Evolutionary conservation across 495 filamentous ascomycete species (phyloP).

Genomic region (Cryomyces minteri): DNA sequence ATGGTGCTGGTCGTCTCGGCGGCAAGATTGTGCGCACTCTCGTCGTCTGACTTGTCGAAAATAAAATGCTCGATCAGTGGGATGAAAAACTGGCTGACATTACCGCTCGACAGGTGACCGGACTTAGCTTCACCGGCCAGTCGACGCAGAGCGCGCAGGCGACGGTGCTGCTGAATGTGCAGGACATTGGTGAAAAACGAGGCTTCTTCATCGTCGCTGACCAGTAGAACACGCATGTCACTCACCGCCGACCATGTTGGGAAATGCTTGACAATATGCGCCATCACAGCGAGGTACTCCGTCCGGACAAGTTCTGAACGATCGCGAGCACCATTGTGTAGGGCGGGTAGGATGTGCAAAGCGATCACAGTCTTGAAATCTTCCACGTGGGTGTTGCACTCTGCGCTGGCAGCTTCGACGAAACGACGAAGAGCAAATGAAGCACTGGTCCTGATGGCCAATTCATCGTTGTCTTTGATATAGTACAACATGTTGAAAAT

Average conservation of each 20-base stretch:
- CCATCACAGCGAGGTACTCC: slow-evolving; percentile 63
- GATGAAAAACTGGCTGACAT: slow-evolving; percentile 72
- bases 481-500: slow-evolving; percentile 81
- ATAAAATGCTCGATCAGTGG: slow-evolving; percentile 89
- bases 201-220: slow-evolving; percentile 65
- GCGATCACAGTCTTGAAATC: slow-evolving; percentile 35
- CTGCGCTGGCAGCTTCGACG: slow-evolving; percentile 34
- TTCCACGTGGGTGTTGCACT: slow-evolving; percentile 20
- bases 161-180: slow-evolving; percentile 77
- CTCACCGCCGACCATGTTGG: slow-evolving; percentile 45
- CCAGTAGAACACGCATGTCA: slow-evolving; percentile 58
- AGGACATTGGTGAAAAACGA: slow-evolving; percentile 88
- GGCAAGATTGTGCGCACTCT: slow-evolving; percentile 64
- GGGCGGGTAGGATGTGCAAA: slow-evolving; percentile 47
- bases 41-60: slow-evolving; percentile 58
- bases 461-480: slow-evolving; percentile 72
- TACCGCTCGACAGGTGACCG: slow-evolving; percentile 45
- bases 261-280: slow-evolving; percentile 54
- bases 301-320: slow-evolving; percentile 64
- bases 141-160: slow-evolving; percentile 63
- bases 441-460: slow-evolving; percentile 70
- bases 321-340: slow-evolving; percentile 57
- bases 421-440: slow-evolving; percentile 69
- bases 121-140: slow-evolving; percentile 46
- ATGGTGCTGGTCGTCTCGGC: slow-evolving; percentile 66